phyloP scores from a whole-genome alignment of 352 stramenopile species.

The Phytophthora hybrid region DNA sequence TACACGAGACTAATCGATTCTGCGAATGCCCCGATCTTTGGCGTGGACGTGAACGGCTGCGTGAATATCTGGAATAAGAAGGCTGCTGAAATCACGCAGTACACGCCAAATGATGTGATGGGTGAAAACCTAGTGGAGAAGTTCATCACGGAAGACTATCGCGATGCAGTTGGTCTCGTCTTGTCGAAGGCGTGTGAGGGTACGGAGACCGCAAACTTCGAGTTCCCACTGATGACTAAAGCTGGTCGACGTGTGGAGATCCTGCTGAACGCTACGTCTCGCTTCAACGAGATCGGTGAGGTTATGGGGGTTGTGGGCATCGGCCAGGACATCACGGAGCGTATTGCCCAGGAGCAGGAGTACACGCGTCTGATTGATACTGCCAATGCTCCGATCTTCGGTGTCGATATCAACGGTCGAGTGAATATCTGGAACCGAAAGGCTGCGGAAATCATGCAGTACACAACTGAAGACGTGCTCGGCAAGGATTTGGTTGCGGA shows the following conservation, averaged over 20 bases:
- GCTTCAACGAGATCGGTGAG: conserved; percentile 22
- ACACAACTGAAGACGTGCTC: conserved; percentile 52
- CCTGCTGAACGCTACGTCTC: conserved; percentile 26
- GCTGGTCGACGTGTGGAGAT: conserved; percentile 24
- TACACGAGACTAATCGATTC: conserved; percentile 68
- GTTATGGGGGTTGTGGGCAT: conserved; percentile 30
- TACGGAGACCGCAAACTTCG: conserved; percentile 30
- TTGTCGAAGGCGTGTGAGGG: conserved; percentile 22
- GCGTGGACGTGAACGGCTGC: conserved; percentile 66
- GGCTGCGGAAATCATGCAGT: conserved; percentile 61
- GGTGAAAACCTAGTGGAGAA: conserved; percentile 48
- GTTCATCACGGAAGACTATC: conserved; percentile 39
- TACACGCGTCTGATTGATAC: conserved; percentile 68
- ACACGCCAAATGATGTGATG: conserved; percentile 47
- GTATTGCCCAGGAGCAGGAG: conserved; percentile 79
- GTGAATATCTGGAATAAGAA: conserved; percentile 78
- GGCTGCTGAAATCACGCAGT: conserved; percentile 75
- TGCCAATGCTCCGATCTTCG: conserved; percentile 75
- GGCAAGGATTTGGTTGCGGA: conserved; percentile 49
- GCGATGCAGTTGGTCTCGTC: conserved; percentile 23
- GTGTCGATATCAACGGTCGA: conserved; percentile 69
- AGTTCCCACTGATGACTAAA: conserved; percentile 33
- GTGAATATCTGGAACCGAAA: conserved; percentile 84
- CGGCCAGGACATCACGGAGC: conserved; percentile 80
- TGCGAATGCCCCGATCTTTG: conserved; percentile 73